phyloP scores from a whole-genome alignment of 768 basidiomycete species.

The Tricholoma terreum region DNA sequence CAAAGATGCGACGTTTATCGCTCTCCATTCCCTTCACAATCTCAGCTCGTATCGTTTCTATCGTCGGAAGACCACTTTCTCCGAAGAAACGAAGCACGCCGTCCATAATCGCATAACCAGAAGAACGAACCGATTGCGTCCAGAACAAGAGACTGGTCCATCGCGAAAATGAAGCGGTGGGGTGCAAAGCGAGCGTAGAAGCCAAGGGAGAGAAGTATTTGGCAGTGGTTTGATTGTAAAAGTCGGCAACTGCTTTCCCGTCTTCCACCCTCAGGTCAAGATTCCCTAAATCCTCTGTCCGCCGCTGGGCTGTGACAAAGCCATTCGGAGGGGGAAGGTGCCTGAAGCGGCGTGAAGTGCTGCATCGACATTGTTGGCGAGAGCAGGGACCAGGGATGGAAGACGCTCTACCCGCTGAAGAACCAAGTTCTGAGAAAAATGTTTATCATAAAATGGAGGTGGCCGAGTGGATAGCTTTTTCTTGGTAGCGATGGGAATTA shows the following conservation, averaged over 20 bases:
- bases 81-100: constrained; percentile 8
- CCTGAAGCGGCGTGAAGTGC: constrained; percentile 7
- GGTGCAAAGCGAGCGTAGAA: constrained; percentile 18
- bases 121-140: constrained; percentile 10
- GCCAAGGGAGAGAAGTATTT: constrained; percentile 12
- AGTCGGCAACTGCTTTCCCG: constrained; percentile 5
- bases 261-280: constrained; percentile 2
- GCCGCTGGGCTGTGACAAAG: constrained; percentile 8
- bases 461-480: constrained; percentile 1
- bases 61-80: neutral
- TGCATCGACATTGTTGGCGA: constrained; percentile 3
- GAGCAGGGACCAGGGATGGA: constrained; percentile 6
- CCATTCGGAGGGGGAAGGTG: constrained; percentile 6
- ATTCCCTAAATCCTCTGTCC: constrained; percentile 3
- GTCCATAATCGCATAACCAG: constrained; percentile 15
- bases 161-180: constrained; percentile 7
- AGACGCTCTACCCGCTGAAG: constrained; percentile 4
- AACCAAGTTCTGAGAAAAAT: constrained; percentile 5
- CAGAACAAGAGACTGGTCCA: constrained; percentile 17
- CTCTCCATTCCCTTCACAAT: constrained; percentile 9
- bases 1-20: constrained; percentile 5
- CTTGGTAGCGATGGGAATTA: neutral
- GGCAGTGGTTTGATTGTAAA: constrained; percentile 13
- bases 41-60: neutral
- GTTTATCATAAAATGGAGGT: constrained; percentile 7